These are phyloP conservation scores for Saccharomycopsis hybrid DNA, from an alignment of 1,139 yeast species.

Conservation along the genomic window DNA sequence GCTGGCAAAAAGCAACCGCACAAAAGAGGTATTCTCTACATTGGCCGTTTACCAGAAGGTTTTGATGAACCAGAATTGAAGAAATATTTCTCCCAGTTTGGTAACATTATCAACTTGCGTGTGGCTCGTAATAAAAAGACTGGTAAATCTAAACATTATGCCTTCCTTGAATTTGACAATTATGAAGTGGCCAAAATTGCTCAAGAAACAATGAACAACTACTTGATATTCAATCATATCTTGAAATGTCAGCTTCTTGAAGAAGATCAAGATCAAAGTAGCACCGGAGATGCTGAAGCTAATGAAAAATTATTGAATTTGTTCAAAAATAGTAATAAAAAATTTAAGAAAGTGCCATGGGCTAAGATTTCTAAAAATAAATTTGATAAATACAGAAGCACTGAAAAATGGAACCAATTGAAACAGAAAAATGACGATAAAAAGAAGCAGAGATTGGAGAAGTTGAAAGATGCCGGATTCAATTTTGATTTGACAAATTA, in stretches of 20 bases:
- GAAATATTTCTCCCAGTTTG: conserved; percentile 84
- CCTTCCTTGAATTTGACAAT: conserved; percentile 75
- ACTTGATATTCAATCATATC: conserved; percentile 81
- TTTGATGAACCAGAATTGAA: conserved; percentile 21
- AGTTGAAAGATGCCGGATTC: conserved; percentile 30
- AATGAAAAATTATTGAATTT: conserved; percentile 33
- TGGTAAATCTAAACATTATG: conserved; percentile 90
- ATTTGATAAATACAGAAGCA: conserved; percentile 51
- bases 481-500: conserved; percentile 21
- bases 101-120: conserved; percentile 69
- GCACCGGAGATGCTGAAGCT: not conserved
- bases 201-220: conserved; percentile 93
- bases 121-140: conserved; percentile 85
- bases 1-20: conserved; percentile 21
- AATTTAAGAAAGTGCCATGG: conserved; percentile 59
- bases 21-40: conserved; percentile 65
- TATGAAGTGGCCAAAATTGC: conserved; percentile 79
- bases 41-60: conserved; percentile 56
- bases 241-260: conserved; percentile 57
- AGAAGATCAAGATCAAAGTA: conserved; percentile 34
- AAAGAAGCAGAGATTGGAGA: conserved; percentile 30
- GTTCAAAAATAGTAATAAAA: conserved; percentile 46
- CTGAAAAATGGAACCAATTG: conserved; percentile 54
- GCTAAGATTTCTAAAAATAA: conserved; percentile 45
- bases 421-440: conserved; percentile 45